Base-by-base conservation (phyloP, 2,329 filamentous ascomycete genomes). In the Colletotrichum kahawae region DNA sequence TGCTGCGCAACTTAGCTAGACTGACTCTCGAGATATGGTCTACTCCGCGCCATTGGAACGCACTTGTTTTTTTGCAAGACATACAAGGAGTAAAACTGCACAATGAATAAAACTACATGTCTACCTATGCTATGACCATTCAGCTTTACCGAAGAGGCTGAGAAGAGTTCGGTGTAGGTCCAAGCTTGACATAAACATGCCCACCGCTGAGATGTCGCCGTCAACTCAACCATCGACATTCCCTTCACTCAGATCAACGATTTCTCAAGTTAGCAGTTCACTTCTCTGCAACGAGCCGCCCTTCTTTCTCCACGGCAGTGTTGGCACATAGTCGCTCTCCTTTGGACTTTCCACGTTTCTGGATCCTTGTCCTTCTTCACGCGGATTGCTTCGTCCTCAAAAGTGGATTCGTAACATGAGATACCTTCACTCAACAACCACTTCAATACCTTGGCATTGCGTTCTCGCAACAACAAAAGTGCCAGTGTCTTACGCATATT, bases 1-100 rank as follows among this genome's bases (percentile, higher is more conserved):
- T 8, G 34, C n/a, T 14, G 34, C 57, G 6, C 73, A 73, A 38
- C 24, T 75, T 6, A 43, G 51, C 12, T 63, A 62, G 18, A 21
- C n/a, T 51, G 43, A 21, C 0, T 10, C 4, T 21, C n/a, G 7
- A 2, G 10, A 7, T 21, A 10, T n/a, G n/a, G n/a, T 12, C 10
- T 10, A 21, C 18, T 48, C 31, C 3, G 43, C 43, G n/a, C 18
- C 9, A 48, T 4, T 21, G 2, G 43, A 21, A 48, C 18, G 1
- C 18, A 48, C 3, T 48, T 48, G 12, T n/a, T n/a, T n/a, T n/a
- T n/a, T n/a, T n/a, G n/a, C n/a, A n/a, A 48, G 18, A 5, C 4
- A 13, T 33, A 21, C n/a, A 51, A 51, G 43, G 21, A 7, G 4
- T 21, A 10, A 21, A 10, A 51, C 3, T 21, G 10, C n/a, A 7